Evolutionary conservation across 202 grass and related monocot species (phyloP).

Genomic region (Hordeum pubiflorum): DNA sequence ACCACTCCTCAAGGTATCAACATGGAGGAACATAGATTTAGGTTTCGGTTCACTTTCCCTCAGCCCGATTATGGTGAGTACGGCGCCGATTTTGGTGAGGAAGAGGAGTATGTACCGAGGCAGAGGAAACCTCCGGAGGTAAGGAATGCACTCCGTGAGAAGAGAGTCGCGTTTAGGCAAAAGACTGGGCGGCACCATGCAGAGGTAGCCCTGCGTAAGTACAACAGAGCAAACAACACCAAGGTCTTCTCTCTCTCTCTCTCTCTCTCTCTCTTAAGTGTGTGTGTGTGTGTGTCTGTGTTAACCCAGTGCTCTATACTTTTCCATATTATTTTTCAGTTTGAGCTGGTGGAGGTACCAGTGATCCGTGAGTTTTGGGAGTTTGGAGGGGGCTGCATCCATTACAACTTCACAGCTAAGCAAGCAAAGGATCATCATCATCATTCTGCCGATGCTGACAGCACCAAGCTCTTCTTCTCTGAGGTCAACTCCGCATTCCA

Average conservation of each 20-base stretch:
- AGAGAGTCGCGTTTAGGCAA: background rate
- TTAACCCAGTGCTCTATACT: background rate
- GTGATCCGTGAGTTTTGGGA: background rate
- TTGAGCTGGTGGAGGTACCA: slow-evolving; percentile 1
- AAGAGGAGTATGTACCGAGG: background rate
- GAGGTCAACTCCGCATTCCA: background rate
- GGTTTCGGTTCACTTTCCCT: background rate
- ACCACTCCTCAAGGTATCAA: background rate
- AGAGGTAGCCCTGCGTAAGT: background rate
- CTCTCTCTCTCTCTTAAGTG: background rate
- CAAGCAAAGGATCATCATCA: background rate
- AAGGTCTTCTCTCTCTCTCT: background rate
- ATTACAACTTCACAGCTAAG: background rate
- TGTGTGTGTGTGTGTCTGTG: too few species aligned
- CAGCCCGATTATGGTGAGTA: background rate
- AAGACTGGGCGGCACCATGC: background rate
- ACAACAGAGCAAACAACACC: background rate
- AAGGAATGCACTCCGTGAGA: background rate
- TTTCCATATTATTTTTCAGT: background rate
- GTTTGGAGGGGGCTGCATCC: background rate
- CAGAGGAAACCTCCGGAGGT: background rate
- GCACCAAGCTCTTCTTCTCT: background rate
- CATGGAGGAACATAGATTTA: slow-evolving; percentile 16
- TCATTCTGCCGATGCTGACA: background rate
- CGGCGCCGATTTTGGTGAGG: background rate